Conservation (phyloP, 1,139 yeast genomes). For the Sugiyamaella grinbergsii region DNA sequence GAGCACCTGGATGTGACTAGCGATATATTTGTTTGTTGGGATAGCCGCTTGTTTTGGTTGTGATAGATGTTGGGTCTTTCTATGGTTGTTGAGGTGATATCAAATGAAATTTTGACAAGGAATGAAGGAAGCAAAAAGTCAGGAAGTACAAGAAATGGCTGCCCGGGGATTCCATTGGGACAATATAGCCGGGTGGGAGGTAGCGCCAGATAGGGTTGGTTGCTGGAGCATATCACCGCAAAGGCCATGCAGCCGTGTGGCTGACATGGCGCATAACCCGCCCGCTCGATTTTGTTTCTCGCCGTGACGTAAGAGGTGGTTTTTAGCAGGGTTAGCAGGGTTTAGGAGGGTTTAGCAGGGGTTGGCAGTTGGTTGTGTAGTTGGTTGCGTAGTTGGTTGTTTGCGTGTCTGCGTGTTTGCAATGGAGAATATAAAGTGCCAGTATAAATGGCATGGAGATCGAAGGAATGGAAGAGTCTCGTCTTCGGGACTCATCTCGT, state of each 20-base stretch:
- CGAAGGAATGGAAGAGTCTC: too few relatives aligned
- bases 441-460: too few relatives aligned
- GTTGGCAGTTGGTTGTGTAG: too few relatives aligned
- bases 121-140: conserved; percentile 1
- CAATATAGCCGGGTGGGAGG: conserved; percentile 10
- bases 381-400: too few relatives aligned
- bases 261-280: conserved; percentile 1
- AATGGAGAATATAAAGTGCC: too few relatives aligned
- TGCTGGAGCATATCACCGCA: conserved; percentile 16
- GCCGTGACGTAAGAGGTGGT: not conserved
- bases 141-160: not conserved
- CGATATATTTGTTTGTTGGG: too few relatives aligned
- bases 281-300: not conserved
- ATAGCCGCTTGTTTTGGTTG: too few relatives aligned
- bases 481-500: too few relatives aligned
- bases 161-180: conserved; percentile 8
- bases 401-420: too few relatives aligned
- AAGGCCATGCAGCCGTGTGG: conserved; percentile 13
- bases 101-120: not conserved
- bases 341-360: too few relatives aligned
- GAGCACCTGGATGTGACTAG: too few relatives aligned
- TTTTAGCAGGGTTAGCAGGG: too few relatives aligned
- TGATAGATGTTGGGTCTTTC: not conserved
- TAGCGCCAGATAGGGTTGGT: conserved; percentile 8
- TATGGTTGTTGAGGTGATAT: not conserved